These are phyloP conservation scores for Kalaharituber pfeilii DNA, from an alignment of 2,329 filamentous ascomycete species.

Conservation along the genomic window DNA sequence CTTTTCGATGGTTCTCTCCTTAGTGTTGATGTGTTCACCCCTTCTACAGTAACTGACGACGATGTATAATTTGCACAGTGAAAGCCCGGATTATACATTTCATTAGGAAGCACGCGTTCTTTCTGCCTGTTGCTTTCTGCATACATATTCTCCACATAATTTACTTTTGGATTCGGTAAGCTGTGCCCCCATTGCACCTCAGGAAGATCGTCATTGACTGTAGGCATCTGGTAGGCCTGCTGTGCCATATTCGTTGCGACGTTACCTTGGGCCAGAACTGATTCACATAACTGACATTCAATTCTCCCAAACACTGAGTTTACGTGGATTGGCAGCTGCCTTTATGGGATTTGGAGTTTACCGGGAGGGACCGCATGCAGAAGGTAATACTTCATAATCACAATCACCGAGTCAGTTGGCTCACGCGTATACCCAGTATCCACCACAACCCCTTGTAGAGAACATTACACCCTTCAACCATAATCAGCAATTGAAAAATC, in stretches of 20 bases:
- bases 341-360: conserved; percentile 11
- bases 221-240: no score
- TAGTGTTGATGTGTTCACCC: neutral
- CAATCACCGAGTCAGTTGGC: neutral
- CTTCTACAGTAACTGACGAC: neutral
- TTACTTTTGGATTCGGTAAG: neutral
- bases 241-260: neutral
- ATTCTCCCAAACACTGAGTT: neutral
- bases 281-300: neutral
- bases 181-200: neutral
- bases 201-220: neutral
- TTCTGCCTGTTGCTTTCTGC: neutral
- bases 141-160: neutral
- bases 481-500: neutral
- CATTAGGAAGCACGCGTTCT: neutral
- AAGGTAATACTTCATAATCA: conserved; percentile 9
- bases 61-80: neutral
- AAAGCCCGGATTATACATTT: neutral
- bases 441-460: neutral
- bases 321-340: neutral
- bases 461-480: neutral
- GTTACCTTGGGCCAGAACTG: neutral
- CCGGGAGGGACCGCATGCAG: conserved; percentile 5
- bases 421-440: neutral
- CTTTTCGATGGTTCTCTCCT: neutral